Conservation (phyloP, 1,284 basidiomycete species). For the Pascua sp. region DNA sequence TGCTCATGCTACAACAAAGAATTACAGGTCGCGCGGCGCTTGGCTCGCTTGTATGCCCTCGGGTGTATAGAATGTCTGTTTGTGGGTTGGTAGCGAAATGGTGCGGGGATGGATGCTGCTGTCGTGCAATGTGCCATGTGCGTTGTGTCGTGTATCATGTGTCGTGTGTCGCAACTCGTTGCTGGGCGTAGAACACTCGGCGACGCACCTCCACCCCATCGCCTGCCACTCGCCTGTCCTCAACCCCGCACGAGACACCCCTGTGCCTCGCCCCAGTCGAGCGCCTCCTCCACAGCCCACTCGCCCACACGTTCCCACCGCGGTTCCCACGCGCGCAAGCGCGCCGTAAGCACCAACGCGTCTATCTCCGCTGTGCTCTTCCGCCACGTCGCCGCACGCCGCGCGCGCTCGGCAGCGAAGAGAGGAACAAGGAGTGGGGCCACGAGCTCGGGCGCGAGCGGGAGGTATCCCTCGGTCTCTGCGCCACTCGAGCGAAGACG, state of each 20-base stretch:
- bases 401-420: conserved; percentile 16
- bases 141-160: too few relatives aligned
- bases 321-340: conserved; percentile 32
- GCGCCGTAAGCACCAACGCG: conserved; percentile 4
- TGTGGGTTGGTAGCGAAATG: too few relatives aligned
- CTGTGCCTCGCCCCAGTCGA: conserved; percentile 25
- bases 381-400: conserved; percentile 11
- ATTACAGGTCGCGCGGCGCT: too few relatives aligned
- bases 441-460: conserved; percentile 32
- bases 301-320: conserved; percentile 41
- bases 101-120: too few relatives aligned
- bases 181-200: too few relatives aligned
- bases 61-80: too few relatives aligned
- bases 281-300: conserved; percentile 32
- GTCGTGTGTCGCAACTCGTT: too few relatives aligned
- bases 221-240: too few relatives aligned
- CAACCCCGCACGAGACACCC: not conserved
- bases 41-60: too few relatives aligned
- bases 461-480: conserved; percentile 26
- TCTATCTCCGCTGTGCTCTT: conserved; percentile 1
- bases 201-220: too few relatives aligned
- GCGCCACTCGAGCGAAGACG: not conserved
- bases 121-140: too few relatives aligned
- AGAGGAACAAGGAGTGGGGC: conserved; percentile 28
- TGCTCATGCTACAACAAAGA: too few relatives aligned